Evolutionary conservation across 345 rosid species (phyloP).

Genomic region (Gossypium rotundifolium): DNA sequence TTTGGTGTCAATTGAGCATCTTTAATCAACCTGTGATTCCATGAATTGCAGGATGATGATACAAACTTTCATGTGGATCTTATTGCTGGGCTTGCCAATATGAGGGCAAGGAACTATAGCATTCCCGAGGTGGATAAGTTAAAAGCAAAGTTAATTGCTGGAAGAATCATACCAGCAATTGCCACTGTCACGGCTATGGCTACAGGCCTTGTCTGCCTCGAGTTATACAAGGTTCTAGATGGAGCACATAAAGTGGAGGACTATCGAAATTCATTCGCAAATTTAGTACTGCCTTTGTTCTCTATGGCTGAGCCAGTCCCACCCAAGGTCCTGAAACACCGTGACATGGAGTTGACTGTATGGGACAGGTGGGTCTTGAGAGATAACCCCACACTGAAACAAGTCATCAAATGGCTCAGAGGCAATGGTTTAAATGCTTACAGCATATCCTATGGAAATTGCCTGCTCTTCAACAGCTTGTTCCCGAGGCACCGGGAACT

Average conservation of each 20-base stretch:
- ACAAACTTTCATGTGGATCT: slow-evolving; percentile 96
- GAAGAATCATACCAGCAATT: slow-evolving; percentile 97
- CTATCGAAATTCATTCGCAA: slow-evolving; percentile 90
- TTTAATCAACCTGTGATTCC: background rate
- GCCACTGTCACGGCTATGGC: slow-evolving; percentile 99
- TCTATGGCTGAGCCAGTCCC: slow-evolving; percentile 99
- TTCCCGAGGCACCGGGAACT: slow-evolving; percentile 71
- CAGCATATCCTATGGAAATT: slow-evolving; percentile 69
- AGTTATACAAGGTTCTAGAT: slow-evolving; percentile 82
- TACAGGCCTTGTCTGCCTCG: slow-evolving; percentile 90
- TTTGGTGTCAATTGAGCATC: no score
- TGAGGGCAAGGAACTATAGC: slow-evolving; percentile 32
- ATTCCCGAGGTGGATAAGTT: slow-evolving; percentile 96
- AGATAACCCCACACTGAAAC: slow-evolving; percentile 64
- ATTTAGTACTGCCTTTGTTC: slow-evolving; percentile 81
- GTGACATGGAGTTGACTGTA: slow-evolving; percentile 89
- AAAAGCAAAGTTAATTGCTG: slow-evolving; percentile 97
- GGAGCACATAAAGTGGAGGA: slow-evolving; percentile 80
- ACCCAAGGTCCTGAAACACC: slow-evolving; percentile 77
- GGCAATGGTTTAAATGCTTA: slow-evolving; percentile 1
- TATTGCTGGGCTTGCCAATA: no score
- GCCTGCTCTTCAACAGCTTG: slow-evolving; percentile 80
- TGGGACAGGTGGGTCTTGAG: slow-evolving; percentile 93
- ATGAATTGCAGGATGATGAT: slow-evolving; percentile 75
- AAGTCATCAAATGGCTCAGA: slow-evolving; percentile 68